These are phyloP conservation scores for Brassica napus DNA, from an alignment of 345 rosid genomes.

Conservation along the genomic window Da-Ae NC_063442.1:14138001-14138500, in stretches of 20 bases:
- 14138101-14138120: slow-evolving; percentile 14
- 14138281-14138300: slow-evolving; percentile 90
- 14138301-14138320: slow-evolving; percentile 35
- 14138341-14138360: slow-evolving; percentile 94
- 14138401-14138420: slow-evolving; percentile 71
- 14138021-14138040: slow-evolving; percentile 64
- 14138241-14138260: slow-evolving; percentile 51
- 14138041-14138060: slow-evolving; percentile 54
- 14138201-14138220: slow-evolving; percentile 57
- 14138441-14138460: slow-evolving; percentile 67
- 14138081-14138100: slow-evolving; percentile 46
- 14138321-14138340: slow-evolving; percentile 70
- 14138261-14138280: slow-evolving; percentile 57
- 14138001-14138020: slow-evolving; percentile 53
- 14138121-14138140: slow-evolving; percentile 42
- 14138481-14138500: slow-evolving; percentile 67
- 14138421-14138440: slow-evolving; percentile 42
- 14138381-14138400: slow-evolving; percentile 63
- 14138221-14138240: slow-evolving; percentile 64
- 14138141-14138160: slow-evolving; percentile 67
- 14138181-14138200: slow-evolving; percentile 42
- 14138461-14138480: slow-evolving; percentile 61
- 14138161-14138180: slow-evolving; percentile 67
- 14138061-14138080: slow-evolving; percentile 68
- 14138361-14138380: slow-evolving; percentile 96